Percentiles rank a stretch among this genome's conserved stretches.
These are phyloP conservation scores for Pseudogymnoascus sp. DNA, from an alignment of 2,329 filamentous ascomycete genomes.

Conservation along the genomic window DNA sequence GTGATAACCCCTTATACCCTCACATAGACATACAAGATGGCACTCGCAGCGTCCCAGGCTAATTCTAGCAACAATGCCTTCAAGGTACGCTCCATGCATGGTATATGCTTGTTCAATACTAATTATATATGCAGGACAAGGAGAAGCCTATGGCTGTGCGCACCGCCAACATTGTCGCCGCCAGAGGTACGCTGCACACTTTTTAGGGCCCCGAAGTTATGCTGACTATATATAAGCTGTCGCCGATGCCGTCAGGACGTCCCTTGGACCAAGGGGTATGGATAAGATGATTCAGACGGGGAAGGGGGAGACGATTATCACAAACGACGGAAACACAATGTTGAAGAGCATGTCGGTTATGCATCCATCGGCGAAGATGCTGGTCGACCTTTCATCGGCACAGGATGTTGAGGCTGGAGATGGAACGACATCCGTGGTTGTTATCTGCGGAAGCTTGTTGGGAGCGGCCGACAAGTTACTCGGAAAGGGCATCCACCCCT, in stretches of 20 bases:
- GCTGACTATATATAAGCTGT: constrained; percentile 57
- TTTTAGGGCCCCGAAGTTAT: constrained; percentile 15
- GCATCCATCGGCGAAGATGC: constrained; percentile 99
- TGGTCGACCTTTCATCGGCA: constrained; percentile 92
- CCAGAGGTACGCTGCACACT: constrained; percentile 61
- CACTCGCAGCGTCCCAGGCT: constrained; percentile 28
- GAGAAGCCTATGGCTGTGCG: constrained; percentile 98
- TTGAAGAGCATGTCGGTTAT: constrained; percentile 98
- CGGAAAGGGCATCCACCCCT: constrained; percentile 91
- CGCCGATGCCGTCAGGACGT: constrained; percentile 94
- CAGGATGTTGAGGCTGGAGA: constrained; percentile 98
- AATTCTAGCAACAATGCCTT: constrained; percentile 58
- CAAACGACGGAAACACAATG: constrained; percentile 99
- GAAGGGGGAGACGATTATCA: constrained; percentile 97
- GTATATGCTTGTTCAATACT: constrained; percentile 20
- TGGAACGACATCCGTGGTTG: constrained; percentile 95
- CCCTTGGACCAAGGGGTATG: constrained; percentile 84
- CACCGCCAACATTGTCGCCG: constrained; percentile 93
- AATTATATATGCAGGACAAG: constrained; percentile 56
- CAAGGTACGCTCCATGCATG: constrained; percentile 42
- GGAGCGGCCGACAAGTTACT: constrained; percentile 89
- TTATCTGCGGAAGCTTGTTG: constrained; percentile 91
- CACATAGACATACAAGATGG: constrained; percentile 37
- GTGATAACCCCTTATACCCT: constrained; percentile 17
- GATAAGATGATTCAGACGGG: constrained; percentile 69